Base-by-base conservation (phyloP, 805 yeast species). In the Diddensiella caesifluorescens region DNA sequence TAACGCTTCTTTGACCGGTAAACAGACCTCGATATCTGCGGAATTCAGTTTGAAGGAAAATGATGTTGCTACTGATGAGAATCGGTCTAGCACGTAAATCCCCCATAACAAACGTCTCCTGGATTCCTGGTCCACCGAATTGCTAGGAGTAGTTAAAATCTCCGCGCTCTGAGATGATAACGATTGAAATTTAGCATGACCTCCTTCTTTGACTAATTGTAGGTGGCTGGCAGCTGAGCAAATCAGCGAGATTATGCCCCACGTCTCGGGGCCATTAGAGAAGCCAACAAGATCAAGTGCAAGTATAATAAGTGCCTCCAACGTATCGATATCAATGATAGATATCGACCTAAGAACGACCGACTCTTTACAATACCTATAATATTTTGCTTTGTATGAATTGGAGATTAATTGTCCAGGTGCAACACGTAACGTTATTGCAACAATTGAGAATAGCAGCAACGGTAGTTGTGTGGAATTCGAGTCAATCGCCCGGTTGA, bases 221-320 rank as follows among this genome's bases (percentile, higher is more conserved):
- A 49, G 38, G 22, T 49, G 49, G 1, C 36, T 31, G 15, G 55
- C 53, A 15, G 52, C 46, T 2, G 57, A 50, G 38, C 51, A 46
- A 12, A 54, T 46, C 46, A 54, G 42, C 12, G 59, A 46, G 28
- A 54, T 30, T 5, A 53, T 41, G n/a, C 54, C 45, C 59, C 59
- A 54, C n/a, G 55, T 49, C 30, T 54, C 48, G 9, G 59, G 59
- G 6, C 57, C 57, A 35, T 54, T 54, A 3, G 57, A 54, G 13
- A 42, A 38, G 9, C 59, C 59, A n/a, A 51, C 50, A 23, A 52
- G 42, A 33, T 54, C 59, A 13, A 47, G 23, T 2, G 56, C 57
- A 26, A 54, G 41, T 15, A 54, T 40, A 13, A 47, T 43, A 39
- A 54, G 42, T 4, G 57, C 59, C 40, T 54, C 53, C 12, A 54